phyloP scores from a whole-genome alignment of 371 early-diverging fungal species.

The Basidiobolus meristosporus region DNA sequence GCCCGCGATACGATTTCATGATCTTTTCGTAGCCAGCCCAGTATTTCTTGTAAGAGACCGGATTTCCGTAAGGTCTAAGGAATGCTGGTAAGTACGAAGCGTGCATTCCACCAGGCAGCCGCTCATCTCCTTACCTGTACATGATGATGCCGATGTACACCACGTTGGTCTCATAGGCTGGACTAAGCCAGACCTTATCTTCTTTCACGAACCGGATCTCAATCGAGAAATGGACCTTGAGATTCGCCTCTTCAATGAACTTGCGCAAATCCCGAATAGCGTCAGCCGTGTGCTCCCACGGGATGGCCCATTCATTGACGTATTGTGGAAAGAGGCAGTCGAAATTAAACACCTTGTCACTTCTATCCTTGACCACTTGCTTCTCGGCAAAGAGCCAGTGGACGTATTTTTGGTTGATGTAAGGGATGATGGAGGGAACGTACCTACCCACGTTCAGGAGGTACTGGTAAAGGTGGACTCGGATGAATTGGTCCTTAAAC shows the following conservation, averaged over 20 bases:
- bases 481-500: constrained; percentile 25
- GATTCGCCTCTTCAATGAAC: constrained; percentile 18
- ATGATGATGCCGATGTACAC: constrained; percentile 75
- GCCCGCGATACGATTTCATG: constrained; percentile 46
- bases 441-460: constrained; percentile 37
- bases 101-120: not conserved
- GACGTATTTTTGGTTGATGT: constrained; percentile 16
- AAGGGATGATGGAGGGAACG: constrained; percentile 32
- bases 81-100: not conserved
- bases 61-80: constrained; percentile 41
- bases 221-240: constrained; percentile 57
- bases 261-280: constrained; percentile 36
- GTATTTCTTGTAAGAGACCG: constrained; percentile 53
- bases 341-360: constrained; percentile 59
- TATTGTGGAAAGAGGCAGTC: constrained; percentile 73
- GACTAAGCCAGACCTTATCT: constrained; percentile 65
- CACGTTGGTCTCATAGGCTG: constrained; percentile 38
- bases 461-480: constrained; percentile 42
- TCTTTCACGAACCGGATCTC: constrained; percentile 61
- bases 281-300: constrained; percentile 33
- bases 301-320: constrained; percentile 75
- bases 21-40: constrained; percentile 61
- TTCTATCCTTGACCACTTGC: constrained; percentile 15
- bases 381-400: constrained; percentile 7
- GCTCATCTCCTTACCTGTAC: constrained; percentile 27